Evolutionary conservation across 768 basidiomycete species (phyloP), one percentile per base, ranked within the genome.

Genomic region (Pleurotus platypus): DNA sequence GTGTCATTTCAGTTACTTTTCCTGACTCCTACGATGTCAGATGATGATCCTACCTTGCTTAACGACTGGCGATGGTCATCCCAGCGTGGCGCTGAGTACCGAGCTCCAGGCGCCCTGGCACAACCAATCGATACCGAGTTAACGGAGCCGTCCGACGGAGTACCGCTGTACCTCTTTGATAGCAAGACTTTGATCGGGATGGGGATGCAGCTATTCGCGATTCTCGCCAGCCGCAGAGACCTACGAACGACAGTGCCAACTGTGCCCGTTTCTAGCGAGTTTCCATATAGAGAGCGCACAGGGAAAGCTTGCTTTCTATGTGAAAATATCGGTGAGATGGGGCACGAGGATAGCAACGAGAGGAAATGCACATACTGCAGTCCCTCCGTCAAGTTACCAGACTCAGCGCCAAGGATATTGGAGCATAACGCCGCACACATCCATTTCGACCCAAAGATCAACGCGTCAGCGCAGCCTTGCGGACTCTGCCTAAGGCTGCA

Each of bases 351-450:
- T 30, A 18, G 20, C 35, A 35, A 24, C 20, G 35, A 18, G 22
- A 27, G 37, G 15, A 15, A 35, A 24, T 40, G 40, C 16, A n/a
- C 42, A 22, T 35, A 18, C 26, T 57, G 56, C 18, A 47, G 60
- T 47, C 46, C 63, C 9, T 58, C 27, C 12, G 15, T 5, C 62
- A 62, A 57, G 35, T 54, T 7, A 59, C 61, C 2, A 18, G 59
- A 3, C 5, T 63, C 45, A 50, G 58, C 15, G 37, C 53, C 2
- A 58, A 64, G 48, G 60, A 55, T 71, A 0, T 59, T 72, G 2
- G 61, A 67, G 12, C 71, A 72, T 42, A 63, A 66, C 2, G 68
- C 62, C 3, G 54, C 64, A 3, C 70, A 71, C 58, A 65, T 70
- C 26, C 66, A 69, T 12, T 35, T 62, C 49, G 68, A 70, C 47